Base-by-base conservation (phyloP, 2,329 filamentous ascomycete species). In the Cercospora sp. region DNA sequence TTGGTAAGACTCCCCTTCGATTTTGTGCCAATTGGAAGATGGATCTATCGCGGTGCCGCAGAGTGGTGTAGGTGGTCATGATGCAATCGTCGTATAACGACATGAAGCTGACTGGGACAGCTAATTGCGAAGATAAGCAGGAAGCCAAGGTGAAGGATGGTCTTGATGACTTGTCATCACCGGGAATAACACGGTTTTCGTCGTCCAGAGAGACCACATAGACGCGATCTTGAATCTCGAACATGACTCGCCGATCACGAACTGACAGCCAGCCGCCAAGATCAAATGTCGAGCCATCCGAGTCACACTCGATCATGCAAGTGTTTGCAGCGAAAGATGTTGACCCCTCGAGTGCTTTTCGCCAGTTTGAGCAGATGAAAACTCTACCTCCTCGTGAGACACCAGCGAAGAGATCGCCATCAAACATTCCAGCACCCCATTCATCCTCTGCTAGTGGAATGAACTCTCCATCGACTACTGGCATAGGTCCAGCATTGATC, bases 101-200 rank as follows among this genome's bases (percentile, higher is more conserved):
- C 82, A 84, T 84, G 72, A 82, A 84, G 67, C 80, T 82, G 28
- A 84, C 79, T 0, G 82, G 82, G 0, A 81, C 79, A 0, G 78
- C 73, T n/a, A 82, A 74, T 68, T 79, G 79, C 1, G 78, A 75
- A 6, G 77, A 75, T 5, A 79, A 78, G 66, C 78, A 79, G 1
- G 80, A 81, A 3, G 77, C 68, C 30, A 72, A 69, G 16, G 68
- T 66, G 60, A 71, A 74, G 1, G 70, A 73, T 8, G 61, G 80
- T 63, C n/a, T 77, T 7, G 16, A 34, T 34, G 61, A 24, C 34
- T 66, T 18, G 66, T 70, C 51, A 12, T 28, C 37, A n/a, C 8
- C 5, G 32, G 37, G 30, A 9, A 61, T 51, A 21, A 76, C 37
- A 5, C 65, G 61, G 53, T 71, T 62, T 4, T 79, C 62, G 24